Evolutionary conservation across 2,329 filamentous ascomycete genomes (phyloP).

Genomic region (Sporothrix pallida): DNA sequence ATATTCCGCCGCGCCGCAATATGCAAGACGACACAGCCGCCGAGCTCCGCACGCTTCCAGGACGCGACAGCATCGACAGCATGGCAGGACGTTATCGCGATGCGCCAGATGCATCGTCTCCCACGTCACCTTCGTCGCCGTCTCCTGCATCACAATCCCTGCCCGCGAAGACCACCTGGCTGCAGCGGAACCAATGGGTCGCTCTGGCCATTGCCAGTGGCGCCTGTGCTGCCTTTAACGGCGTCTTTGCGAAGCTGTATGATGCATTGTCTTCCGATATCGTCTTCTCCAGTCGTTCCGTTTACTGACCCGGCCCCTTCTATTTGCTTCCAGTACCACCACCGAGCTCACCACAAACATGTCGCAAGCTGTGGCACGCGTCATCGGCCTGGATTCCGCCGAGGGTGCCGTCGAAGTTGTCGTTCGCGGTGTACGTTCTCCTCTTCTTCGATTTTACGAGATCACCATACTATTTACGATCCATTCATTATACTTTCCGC

Average conservation of each 20-base stretch:
- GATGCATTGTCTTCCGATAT: conserved; percentile 39
- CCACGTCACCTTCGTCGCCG: background rate
- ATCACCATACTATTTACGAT: background rate
- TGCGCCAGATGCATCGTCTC: background rate
- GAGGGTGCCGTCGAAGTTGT: conserved; percentile 55
- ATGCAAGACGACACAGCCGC: conserved; percentile 28
- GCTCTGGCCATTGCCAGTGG: conserved; percentile 74
- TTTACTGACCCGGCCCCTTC: background rate
- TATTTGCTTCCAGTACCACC: conserved; percentile 54
- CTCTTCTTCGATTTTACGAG: background rate
- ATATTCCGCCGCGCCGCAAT: background rate
- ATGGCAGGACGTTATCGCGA: background rate
- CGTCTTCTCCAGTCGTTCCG: background rate
- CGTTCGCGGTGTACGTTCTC: conserved; percentile 55
- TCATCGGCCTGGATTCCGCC: conserved; percentile 52
- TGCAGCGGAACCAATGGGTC: conserved; percentile 61
- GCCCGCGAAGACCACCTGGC: conserved; percentile 38
- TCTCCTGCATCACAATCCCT: background rate
- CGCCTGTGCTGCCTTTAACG: conserved; percentile 79
- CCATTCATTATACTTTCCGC: background rate
- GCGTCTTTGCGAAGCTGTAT: conserved; percentile 82
- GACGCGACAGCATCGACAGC: background rate
- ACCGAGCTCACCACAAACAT: conserved; percentile 60
- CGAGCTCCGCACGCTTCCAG: conserved; percentile 25
- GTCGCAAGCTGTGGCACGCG: conserved; percentile 51